Conservation (phyloP, 1,284 basidiomycete genomes). For the Apiotrichum akiyoshidainum region DNA sequence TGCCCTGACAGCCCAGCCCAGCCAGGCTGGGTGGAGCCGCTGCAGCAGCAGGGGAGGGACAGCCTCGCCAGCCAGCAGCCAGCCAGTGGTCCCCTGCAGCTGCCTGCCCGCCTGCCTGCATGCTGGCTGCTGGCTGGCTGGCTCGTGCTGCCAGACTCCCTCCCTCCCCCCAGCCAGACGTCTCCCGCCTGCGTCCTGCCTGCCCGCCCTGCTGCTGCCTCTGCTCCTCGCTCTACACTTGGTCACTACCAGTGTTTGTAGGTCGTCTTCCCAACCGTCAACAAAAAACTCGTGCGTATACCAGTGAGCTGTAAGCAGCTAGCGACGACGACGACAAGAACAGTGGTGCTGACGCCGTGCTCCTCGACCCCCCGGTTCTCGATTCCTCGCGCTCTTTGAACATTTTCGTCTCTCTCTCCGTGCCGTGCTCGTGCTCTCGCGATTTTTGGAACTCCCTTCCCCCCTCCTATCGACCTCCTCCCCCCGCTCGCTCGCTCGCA, state of each 20-base stretch:
- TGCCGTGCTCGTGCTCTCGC: neutral
- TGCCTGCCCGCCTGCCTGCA: no score
- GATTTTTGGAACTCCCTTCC: neutral
- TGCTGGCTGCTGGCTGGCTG: neutral
- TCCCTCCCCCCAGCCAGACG: neutral
- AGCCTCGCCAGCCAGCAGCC: no score
- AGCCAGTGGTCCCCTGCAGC: no score
- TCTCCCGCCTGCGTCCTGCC: neutral
- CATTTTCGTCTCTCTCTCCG: neutral
- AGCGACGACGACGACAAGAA: slow-evolving; percentile 2
- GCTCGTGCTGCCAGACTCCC: no score
- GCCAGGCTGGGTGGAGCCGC: no score
- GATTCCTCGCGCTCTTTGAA: neutral
- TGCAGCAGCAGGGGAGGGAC: no score
- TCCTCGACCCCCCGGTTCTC: neutral
- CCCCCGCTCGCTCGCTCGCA: neutral
- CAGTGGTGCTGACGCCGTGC: slow-evolving; percentile 3
- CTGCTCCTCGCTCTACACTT: neutral
- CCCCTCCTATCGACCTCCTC: neutral
- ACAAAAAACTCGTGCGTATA: slow-evolving; percentile 14
- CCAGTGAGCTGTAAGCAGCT: neutral
- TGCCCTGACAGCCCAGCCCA: no score
- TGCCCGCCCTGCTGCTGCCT: neutral
- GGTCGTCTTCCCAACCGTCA: slow-evolving; percentile 8
- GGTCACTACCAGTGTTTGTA: neutral